Conservation (phyloP, 2,329 filamentous ascomycete genomes). For the Torrubiella hemipterigena region DNA sequence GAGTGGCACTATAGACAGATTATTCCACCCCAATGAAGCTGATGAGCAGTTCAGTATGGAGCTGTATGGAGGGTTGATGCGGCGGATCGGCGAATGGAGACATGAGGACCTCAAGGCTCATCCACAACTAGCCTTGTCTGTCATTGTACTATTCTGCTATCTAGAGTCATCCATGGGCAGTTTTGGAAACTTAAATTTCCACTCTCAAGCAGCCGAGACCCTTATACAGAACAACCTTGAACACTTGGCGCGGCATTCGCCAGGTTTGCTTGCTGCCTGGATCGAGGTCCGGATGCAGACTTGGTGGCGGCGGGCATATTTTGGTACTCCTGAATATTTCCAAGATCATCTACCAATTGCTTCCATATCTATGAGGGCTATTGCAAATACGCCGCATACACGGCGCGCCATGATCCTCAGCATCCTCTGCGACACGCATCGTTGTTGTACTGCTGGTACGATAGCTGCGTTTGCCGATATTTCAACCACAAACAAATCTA, state of each 20-base stretch:
- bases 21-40: constrained; percentile 4
- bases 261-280: constrained; percentile 8
- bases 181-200: constrained; percentile 9
- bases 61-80: constrained; percentile 6
- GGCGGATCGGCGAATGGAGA: constrained; percentile 2
- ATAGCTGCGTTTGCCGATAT: background rate
- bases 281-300: constrained; percentile 11
- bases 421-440: background rate
- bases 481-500: background rate
- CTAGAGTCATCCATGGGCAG: constrained; percentile 13
- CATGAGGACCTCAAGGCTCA: constrained; percentile 4
- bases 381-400: background rate
- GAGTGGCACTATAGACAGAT: background rate
- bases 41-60: constrained; percentile 7
- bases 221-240: constrained; percentile 2
- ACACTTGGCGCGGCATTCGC: no score
- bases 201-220: constrained; percentile 5
- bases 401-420: no score
- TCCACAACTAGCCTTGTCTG: constrained; percentile 5
- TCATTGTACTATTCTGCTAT: constrained; percentile 11
- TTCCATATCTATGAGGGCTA: background rate
- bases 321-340: constrained; percentile 9
- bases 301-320: constrained; percentile 13
- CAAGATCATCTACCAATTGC: constrained; percentile 1
- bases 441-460: background rate